Evolutionary conservation across 1,284 basidiomycete species (phyloP).

Genomic region (Rhodotorula glutinis): DNA sequence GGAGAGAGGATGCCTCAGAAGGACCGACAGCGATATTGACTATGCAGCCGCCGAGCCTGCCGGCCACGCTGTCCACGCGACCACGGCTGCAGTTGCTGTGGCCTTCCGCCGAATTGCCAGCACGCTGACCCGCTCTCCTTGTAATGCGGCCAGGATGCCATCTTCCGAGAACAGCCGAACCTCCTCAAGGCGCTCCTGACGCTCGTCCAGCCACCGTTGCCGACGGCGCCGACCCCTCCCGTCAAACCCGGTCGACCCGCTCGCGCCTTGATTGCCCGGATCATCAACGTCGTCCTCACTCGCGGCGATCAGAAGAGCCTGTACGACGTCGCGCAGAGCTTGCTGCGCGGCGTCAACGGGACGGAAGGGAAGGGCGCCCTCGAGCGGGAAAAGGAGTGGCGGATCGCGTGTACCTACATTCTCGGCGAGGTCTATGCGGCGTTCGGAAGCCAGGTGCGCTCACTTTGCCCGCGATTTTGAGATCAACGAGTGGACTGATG

Average conservation of each 20-base stretch:
- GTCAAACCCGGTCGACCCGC: slow-evolving; percentile 72
- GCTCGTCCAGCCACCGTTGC: slow-evolving; percentile 16
- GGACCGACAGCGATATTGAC: background rate
- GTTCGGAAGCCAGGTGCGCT: slow-evolving; percentile 72
- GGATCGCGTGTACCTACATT: slow-evolving; percentile 67
- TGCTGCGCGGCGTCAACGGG: slow-evolving; percentile 51
- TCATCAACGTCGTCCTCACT: slow-evolving; percentile 71
- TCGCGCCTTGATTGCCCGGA: slow-evolving; percentile 73
- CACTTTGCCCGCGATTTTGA: too few species aligned
- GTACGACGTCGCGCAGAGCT: slow-evolving; percentile 79
- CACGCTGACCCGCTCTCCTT: too few species aligned
- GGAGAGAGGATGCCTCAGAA: too few species aligned
- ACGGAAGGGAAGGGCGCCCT: slow-evolving; percentile 58
- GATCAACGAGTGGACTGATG: too few species aligned
- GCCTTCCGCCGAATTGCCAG: background rate
- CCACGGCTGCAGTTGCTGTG: too few species aligned
- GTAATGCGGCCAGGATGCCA: slow-evolving; percentile 6
- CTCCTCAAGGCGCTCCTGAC: slow-evolving; percentile 27
- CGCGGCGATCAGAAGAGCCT: slow-evolving; percentile 76
- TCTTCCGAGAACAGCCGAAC: slow-evolving; percentile 16
- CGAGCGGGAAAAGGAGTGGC: slow-evolving; percentile 56
- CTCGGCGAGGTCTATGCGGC: slow-evolving; percentile 81
- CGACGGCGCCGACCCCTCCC: slow-evolving; percentile 1
- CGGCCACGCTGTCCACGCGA: too few species aligned
- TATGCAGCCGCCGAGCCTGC: too few species aligned